Evolutionary conservation across 2,329 filamentous ascomycete genomes (phyloP).

Genomic region (Cryphonectria japonica): DNA sequence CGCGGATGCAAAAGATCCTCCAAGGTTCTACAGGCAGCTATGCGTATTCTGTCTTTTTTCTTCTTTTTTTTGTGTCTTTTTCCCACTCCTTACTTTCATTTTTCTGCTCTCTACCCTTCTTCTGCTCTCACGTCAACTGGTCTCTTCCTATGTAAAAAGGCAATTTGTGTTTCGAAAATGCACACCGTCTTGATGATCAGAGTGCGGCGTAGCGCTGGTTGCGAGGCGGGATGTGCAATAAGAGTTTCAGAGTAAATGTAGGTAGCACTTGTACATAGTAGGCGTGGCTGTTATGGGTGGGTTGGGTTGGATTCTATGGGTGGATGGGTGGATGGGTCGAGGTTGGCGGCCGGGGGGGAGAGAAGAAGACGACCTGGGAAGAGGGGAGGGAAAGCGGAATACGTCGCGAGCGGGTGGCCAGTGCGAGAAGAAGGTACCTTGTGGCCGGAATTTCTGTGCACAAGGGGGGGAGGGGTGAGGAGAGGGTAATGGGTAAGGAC

Average conservation of each 20-base stretch:
- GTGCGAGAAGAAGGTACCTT: conserved; percentile 10
- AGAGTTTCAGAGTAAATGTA: conserved; percentile 11
- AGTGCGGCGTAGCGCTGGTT: conserved; percentile 7
- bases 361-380: neutral
- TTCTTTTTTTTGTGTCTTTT: neutral
- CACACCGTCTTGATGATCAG: neutral
- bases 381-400: conserved; percentile 24
- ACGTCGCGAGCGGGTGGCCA: conserved; percentile 22
- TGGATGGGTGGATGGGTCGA: neutral
- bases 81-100: too few relatives aligned
- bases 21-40: neutral
- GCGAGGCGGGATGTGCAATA: conserved; percentile 14
- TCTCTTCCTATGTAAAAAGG: neutral
- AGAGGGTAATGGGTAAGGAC: neutral
- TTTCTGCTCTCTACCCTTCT: neutral
- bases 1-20: conserved; percentile 4
- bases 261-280: neutral
- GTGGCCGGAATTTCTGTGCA: conserved; percentile 2
- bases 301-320: conserved; percentile 8
- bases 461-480: neutral
- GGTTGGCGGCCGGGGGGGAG: conserved; percentile 2
- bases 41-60: neutral
- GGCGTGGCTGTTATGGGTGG: conserved; percentile 15
- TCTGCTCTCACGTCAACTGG: neutral
- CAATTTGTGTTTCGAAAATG: neutral